phyloP scores from a whole-genome alignment of 2,329 filamentous ascomycete species.

The Colletotrichum agaves region DNA sequence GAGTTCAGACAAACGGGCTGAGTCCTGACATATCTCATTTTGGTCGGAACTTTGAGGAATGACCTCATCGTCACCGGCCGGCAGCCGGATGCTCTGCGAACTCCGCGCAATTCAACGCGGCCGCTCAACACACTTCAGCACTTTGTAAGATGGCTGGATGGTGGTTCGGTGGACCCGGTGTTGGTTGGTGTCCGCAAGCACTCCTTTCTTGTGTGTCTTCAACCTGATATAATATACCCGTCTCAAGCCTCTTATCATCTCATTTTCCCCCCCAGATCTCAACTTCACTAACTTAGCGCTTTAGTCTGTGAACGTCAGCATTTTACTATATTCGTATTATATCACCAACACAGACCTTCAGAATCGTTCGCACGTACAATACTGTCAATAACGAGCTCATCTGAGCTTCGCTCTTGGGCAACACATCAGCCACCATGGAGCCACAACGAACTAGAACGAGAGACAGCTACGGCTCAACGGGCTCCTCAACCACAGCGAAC shows the following conservation, averaged over 20 bases:
- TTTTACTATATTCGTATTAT: too few species aligned
- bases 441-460: slow-evolving; percentile 10
- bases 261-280: not conserved
- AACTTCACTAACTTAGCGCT: not conserved
- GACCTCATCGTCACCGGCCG: slow-evolving; percentile 29
- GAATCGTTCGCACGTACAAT: not conserved
- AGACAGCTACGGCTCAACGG: slow-evolving; percentile 7
- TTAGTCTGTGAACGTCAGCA: not conserved
- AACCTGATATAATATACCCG: slow-evolving; percentile 20
- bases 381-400: slow-evolving; percentile 1
- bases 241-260: not conserved
- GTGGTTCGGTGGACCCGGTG: slow-evolving; percentile 9
- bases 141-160: not conserved
- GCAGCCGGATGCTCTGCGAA: slow-evolving; percentile 28
- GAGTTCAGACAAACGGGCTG: too few species aligned
- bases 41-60: not conserved
- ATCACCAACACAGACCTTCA: not conserved
- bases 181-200: slow-evolving; percentile 22
- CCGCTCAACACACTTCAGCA: not conserved
- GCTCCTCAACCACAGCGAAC: slow-evolving; percentile 26
- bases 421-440: slow-evolving; percentile 3
- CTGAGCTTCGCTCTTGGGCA: slow-evolving; percentile 10
- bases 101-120: slow-evolving; percentile 18
- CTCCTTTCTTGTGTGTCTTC: not conserved
- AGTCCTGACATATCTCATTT: not conserved